Percentiles rank a stretch among this genome's conserved stretches.
phyloP scores from a whole-genome alignment of 2,329 filamentous ascomycete species.

The Ceratocystis lukuohia region DNA sequence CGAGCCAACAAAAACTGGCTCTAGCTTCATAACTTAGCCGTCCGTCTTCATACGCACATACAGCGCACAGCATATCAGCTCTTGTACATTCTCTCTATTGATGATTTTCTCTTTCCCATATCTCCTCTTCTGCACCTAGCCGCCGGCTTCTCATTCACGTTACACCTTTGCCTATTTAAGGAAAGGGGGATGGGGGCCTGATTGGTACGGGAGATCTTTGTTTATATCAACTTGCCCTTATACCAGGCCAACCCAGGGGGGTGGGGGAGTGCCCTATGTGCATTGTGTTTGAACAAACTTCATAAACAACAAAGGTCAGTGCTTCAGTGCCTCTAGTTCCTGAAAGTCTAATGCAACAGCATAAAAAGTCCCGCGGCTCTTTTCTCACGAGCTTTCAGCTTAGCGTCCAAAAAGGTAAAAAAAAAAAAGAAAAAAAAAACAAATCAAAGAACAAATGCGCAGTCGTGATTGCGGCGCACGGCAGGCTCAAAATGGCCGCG shows the following conservation, averaged over 20 bases:
- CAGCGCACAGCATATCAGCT: neutral
- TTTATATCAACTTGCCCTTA: neutral
- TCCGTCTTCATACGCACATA: neutral
- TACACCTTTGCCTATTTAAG: neutral
- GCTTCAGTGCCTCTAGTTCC: neutral
- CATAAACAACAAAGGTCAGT: constrained; percentile 6
- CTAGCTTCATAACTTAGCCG: neutral
- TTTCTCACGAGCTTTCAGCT: neutral
- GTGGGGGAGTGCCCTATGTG: neutral
- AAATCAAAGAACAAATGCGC: neutral
- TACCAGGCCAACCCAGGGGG: neutral
- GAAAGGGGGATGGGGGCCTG: neutral
- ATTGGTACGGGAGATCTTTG: neutral
- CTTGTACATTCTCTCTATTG: neutral
- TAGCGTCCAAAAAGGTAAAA: neutral
- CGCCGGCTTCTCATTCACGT: neutral
- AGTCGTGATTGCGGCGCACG: neutral
- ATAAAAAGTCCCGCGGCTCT: neutral
- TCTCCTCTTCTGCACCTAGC: neutral
- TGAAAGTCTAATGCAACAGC: neutral
- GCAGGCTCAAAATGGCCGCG: neutral
- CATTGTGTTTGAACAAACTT: neutral
- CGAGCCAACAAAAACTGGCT: neutral
- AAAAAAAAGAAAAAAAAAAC: neutral
- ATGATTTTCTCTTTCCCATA: no score